Percentiles rank a stretch among this genome's conserved stretches.
phyloP scores from a whole-genome alignment of 2,329 filamentous ascomycete species.

The Penicillium capsulatum region DNA sequence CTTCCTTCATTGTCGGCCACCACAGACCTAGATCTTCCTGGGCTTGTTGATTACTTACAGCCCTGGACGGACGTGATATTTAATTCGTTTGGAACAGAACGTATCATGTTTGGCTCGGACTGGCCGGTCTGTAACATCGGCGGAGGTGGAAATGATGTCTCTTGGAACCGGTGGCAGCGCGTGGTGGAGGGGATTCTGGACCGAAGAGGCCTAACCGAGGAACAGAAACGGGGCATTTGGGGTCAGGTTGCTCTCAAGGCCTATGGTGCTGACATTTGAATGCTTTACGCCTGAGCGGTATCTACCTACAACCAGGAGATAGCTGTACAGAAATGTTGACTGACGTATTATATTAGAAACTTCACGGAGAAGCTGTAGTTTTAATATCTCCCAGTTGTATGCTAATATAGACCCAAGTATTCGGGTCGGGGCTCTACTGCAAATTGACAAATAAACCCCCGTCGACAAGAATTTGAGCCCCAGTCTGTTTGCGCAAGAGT shows the following conservation, averaged over 20 bases:
- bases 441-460: slow-evolving; percentile 87
- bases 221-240: slow-evolving; percentile 66
- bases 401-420: no score
- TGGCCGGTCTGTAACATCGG: slow-evolving; percentile 86
- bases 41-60: slow-evolving; percentile 55
- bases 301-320: no score
- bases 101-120: slow-evolving; percentile 87
- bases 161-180: slow-evolving; percentile 72
- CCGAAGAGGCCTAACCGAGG: slow-evolving; percentile 48
- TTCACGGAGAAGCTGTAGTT: no score
- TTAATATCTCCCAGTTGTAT: no score
- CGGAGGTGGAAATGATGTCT: slow-evolving; percentile 51
- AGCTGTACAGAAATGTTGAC: no score
- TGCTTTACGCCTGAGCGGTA: no score
- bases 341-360: no score
- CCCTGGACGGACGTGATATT: slow-evolving; percentile 72
- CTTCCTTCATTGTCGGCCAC: slow-evolving; percentile 51
- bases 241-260: slow-evolving; percentile 68
- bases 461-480: slow-evolving; percentile 79
- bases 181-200: slow-evolving; percentile 64
- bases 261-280: slow-evolving; percentile 48
- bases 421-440: no score
- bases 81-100: slow-evolving; percentile 63
- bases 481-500: slow-evolving; percentile 53
- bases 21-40: slow-evolving; percentile 17